Evolutionary conservation across 352 stramenopile species (phyloP), one percentile per base, ranked within the genome.

Genomic region (Globisporangium echinulatum): DNA sequence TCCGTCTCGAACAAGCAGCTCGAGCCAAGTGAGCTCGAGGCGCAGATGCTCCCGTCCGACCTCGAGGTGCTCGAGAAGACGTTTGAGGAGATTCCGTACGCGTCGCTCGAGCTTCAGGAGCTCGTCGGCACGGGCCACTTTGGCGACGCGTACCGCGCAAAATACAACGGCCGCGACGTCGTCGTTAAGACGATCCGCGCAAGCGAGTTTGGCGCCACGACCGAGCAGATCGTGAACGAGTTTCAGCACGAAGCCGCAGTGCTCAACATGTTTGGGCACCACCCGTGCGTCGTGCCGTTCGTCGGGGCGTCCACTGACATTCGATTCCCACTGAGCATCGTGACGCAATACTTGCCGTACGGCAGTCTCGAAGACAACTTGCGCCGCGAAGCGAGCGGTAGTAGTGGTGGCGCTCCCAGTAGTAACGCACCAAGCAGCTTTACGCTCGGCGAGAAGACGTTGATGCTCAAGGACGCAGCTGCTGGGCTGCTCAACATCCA

Each of bases 111-210:
- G 52, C 62, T 93, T 53, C 87, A 91, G 53, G 75, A 91, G 40
- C 75, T 91, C 11, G 81, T 93, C 0, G 83, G 83, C 0, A 71
- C 79, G 44, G 83, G 83, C 0, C 87, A 90, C 65, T 93, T 93
- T 70, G 83, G 83, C 14, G 83, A 93, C 37, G 83, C 83, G 0
- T 91, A 88, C 49, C 82, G 74, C 5, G 81, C 81, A 36, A 75
- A 58, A 1, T 75, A 84, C 48, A 66, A 86, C 15, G 83, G 82
- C 14, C 50, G 88, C 56, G 74, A 93, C 47, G 83, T 93, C 2
- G 83, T 93, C 7, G 82, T 93, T 17, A 93, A 93, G 70, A 91
- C 81, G 4, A 85, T 93, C 49, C 79, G 83, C 37, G 75, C 81
- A 19, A 84, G 74, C 54, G 82, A 88, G 50, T 88, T 89, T 65